phyloP scores from a whole-genome alignment of 148 eudicot genomes.

The Camellia japonica region DNA sequence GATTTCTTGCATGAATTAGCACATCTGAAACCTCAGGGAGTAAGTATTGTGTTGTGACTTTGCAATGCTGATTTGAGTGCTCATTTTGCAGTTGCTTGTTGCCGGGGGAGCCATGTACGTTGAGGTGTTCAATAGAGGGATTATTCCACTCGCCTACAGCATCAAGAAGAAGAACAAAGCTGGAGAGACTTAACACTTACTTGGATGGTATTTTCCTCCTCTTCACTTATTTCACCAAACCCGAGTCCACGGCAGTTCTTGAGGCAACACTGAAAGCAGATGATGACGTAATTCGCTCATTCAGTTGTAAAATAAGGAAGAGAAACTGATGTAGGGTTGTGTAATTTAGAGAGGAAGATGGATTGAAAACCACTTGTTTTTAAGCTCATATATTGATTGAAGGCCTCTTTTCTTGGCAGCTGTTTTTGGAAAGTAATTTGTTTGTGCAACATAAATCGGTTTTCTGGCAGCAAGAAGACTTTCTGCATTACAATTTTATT shows the following conservation, averaged over 20 bases:
- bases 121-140: slow-evolving; percentile 56
- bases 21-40: neutral
- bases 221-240: slow-evolving; percentile 86
- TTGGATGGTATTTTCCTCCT: slow-evolving; percentile 84
- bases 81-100: slow-evolving; percentile 14
- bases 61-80: neutral
- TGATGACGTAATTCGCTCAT: slow-evolving; percentile 66
- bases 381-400: neutral
- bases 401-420: neutral
- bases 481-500: neutral
- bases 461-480: slow-evolving; percentile 5
- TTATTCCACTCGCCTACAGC: slow-evolving; percentile 74
- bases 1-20: neutral
- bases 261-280: slow-evolving; percentile 46
- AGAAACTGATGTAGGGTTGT: slow-evolving; percentile 39
- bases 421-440: neutral
- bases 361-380: slow-evolving; percentile 1
- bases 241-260: slow-evolving; percentile 61
- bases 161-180: slow-evolving; percentile 86
- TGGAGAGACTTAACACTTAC: slow-evolving; percentile 76
- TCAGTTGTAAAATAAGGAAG: slow-evolving; percentile 71
- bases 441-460: neutral
- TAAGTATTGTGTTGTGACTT: neutral
- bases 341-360: neutral
- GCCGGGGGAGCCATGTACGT: slow-evolving; percentile 17